Percentiles rank a stretch among this genome's conserved stretches.
These are phyloP conservation scores for Elsinoe australis DNA, from an alignment of 2,329 filamentous ascomycete species.

Conservation along the genomic window DNA sequence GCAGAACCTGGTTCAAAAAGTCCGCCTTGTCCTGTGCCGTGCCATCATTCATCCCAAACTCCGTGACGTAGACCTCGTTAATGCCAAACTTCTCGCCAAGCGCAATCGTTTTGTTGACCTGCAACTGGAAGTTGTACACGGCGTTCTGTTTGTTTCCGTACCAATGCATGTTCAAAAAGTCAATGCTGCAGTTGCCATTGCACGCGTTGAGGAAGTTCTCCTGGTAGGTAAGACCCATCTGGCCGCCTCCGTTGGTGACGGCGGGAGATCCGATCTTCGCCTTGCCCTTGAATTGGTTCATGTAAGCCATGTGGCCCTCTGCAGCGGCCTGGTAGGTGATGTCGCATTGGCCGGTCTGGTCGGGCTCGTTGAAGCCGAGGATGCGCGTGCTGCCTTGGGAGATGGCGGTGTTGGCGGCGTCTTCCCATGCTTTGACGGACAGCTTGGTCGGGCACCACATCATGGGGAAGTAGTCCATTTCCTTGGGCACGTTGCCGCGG, in stretches of 20 bases:
- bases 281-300: slow-evolving; percentile 49
- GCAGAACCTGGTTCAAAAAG: slow-evolving; percentile 47
- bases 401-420: slow-evolving; percentile 47
- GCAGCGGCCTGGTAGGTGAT: slow-evolving; percentile 47
- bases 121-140: slow-evolving; percentile 44
- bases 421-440: slow-evolving; percentile 45
- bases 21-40: slow-evolving; percentile 34
- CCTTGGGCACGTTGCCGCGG: slow-evolving; percentile 36
- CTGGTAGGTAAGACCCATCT: slow-evolving; percentile 51
- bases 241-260: slow-evolving; percentile 54
- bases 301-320: slow-evolving; percentile 43
- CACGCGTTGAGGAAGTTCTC: slow-evolving; percentile 47
- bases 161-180: slow-evolving; percentile 59
- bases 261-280: slow-evolving; percentile 52
- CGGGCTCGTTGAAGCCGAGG: slow-evolving; percentile 66
- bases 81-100: slow-evolving; percentile 30
- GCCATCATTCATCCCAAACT: slow-evolving; percentile 51
- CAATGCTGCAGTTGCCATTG: slow-evolving; percentile 43
- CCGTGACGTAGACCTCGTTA: slow-evolving; percentile 51
- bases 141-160: slow-evolving; percentile 46
- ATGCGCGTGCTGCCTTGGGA: slow-evolving; percentile 48
- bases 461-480: slow-evolving; percentile 57
- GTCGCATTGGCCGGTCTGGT: slow-evolving; percentile 53
- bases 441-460: slow-evolving; percentile 49
- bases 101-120: slow-evolving; percentile 40